phyloP scores from a whole-genome alignment of 1,139 yeast species.

The Sugiyamaella neomexicana region DNA sequence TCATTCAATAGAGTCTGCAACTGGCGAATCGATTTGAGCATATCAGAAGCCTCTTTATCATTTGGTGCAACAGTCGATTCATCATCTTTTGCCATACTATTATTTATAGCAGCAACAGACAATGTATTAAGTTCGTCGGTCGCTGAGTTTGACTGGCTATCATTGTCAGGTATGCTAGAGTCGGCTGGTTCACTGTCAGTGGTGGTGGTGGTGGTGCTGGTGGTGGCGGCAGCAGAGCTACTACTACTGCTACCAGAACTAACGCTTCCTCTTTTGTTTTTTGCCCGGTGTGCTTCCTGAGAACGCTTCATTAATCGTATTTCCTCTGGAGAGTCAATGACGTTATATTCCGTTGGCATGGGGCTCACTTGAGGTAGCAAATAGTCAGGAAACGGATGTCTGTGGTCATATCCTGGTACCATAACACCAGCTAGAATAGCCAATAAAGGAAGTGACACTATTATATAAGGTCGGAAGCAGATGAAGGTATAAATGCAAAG shows the following conservation, averaged over 20 bases:
- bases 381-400: slow-evolving; percentile 51
- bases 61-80: neutral
- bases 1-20: slow-evolving; percentile 63
- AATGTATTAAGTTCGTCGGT: neutral
- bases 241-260: neutral
- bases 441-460: slow-evolving; percentile 63
- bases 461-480: slow-evolving; percentile 65
- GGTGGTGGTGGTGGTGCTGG: neutral
- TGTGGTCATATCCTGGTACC: slow-evolving; percentile 66
- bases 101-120: neutral
- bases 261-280: slow-evolving; percentile 2
- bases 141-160: neutral
- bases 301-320: slow-evolving; percentile 13
- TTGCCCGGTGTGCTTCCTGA: slow-evolving; percentile 3
- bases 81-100: neutral
- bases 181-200: neutral
- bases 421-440: slow-evolving; percentile 58
- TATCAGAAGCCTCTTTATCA: slow-evolving; percentile 22
- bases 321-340: slow-evolving; percentile 5
- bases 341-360: slow-evolving; percentile 18
- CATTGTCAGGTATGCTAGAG: neutral
- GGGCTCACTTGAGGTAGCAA: slow-evolving; percentile 24
- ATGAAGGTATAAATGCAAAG: slow-evolving; percentile 38
- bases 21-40: slow-evolving; percentile 57
- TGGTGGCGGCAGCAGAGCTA: too few species aligned